Percentiles rank a stretch among this genome's conserved stretches.
These are phyloP conservation scores for Podaxis sp. DNA, from an alignment of 768 basidiomycete species.

Conservation along the genomic window DNA sequence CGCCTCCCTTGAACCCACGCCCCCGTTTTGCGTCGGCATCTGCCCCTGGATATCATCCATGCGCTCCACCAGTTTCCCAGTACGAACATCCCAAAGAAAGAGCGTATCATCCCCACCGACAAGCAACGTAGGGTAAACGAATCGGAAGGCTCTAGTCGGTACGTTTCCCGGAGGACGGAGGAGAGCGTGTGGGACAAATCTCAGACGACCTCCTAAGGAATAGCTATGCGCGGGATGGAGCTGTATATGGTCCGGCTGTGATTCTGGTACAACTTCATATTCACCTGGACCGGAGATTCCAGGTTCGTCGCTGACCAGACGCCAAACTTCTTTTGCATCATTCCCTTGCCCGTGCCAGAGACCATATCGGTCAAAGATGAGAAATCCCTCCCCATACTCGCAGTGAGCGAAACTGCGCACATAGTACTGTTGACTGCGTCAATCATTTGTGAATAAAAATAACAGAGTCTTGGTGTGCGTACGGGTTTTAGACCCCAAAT, in stretches of 20 bases:
- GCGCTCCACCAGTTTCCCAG: slow-evolving; percentile 46
- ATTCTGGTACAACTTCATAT: slow-evolving; percentile 12
- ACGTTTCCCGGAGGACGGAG: slow-evolving; percentile 13
- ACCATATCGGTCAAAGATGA: slow-evolving; percentile 64
- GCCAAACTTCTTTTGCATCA: slow-evolving; percentile 70
- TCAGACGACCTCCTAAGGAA: neutral
- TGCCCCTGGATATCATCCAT: slow-evolving; percentile 39
- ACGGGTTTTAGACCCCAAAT: slow-evolving; percentile 69
- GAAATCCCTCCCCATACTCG: slow-evolving; percentile 71
- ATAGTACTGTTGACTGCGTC: slow-evolving; percentile 25
- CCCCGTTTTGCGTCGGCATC: neutral
- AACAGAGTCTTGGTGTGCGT: neutral
- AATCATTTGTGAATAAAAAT: neutral
- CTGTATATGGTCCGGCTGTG: slow-evolving; percentile 17
- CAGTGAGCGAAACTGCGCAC: slow-evolving; percentile 62
- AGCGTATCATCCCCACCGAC: slow-evolving; percentile 44
- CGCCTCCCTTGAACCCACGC: neutral
- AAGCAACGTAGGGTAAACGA: slow-evolving; percentile 62
- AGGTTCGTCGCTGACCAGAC: slow-evolving; percentile 36
- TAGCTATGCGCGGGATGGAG: slow-evolving; percentile 4
- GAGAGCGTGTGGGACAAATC: slow-evolving; percentile 18
- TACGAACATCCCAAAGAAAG: slow-evolving; percentile 64
- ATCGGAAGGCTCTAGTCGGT: slow-evolving; percentile 15
- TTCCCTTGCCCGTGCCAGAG: slow-evolving; percentile 13
- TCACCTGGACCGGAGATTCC: slow-evolving; percentile 2